Base-by-base conservation (phyloP, 208 protist genomes). In the Leishmania martiniquensis region DNA sequence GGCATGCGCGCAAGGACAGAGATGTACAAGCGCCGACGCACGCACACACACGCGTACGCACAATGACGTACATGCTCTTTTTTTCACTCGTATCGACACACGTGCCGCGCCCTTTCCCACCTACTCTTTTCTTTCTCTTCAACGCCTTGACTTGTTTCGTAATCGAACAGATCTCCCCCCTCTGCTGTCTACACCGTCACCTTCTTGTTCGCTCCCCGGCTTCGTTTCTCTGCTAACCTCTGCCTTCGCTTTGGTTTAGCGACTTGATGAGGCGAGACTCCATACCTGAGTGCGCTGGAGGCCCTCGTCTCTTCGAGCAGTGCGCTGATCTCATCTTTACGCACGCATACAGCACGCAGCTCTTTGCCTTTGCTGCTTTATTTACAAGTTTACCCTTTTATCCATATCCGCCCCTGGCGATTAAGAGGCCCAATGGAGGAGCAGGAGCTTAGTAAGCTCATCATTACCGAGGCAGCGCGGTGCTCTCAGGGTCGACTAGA, bases 391-490 rank as follows among this genome's bases (percentile, higher is more conserved):
- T 25, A n/a, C n/a, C n/a, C n/a, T n/a, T n/a, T n/a, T n/a, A n/a
- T n/a, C n/a, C n/a, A n/a, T n/a, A n/a, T n/a, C n/a, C n/a, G n/a
- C n/a, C n/a, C n/a, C n/a, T 75, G 44, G 51, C 20, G 20, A 6
- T 0, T 49, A 22, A n/a, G 65, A 2, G 12, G 7, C 20, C 20
- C 22, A 13, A 81, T 87, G 69, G 76, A 72, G 25, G 32, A 84
- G 39, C 54, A 69, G 20, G 75, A 71, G 44, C 60, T 84, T 60
- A 84, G 80, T 51, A 73, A 84, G 57, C 54, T 80, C 42, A 84
- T 84, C 34, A 62, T 84, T n/a, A 77, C 68, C 0, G 80, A 84
- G 75, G 80, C 80, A 51, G 80, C 75, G 75, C 80, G 75, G 68
- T 84, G 80, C 69, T 69, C 80, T 32, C 80, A 73, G 29, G 80